phyloP scores from a whole-genome alignment of 352 stramenopile species.

The Pythium guiyangense region DNA sequence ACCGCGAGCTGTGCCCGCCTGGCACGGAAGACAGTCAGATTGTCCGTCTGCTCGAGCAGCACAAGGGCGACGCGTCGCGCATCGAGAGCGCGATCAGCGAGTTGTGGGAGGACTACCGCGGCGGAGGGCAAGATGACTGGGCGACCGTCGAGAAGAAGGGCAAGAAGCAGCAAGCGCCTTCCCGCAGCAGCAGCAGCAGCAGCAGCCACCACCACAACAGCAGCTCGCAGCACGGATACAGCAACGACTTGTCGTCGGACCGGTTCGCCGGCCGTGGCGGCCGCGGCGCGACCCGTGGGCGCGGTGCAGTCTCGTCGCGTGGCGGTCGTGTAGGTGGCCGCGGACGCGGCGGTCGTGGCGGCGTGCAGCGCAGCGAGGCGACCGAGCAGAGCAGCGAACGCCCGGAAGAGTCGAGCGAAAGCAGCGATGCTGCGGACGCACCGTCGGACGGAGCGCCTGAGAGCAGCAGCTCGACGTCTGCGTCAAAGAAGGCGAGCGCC shows the following conservation, averaged over 20 bases:
- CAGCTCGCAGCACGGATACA: constrained; percentile 9
- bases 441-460: constrained; percentile 1
- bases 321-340: constrained; percentile 46
- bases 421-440: constrained; percentile 15
- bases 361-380: constrained; percentile 22
- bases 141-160: constrained; percentile 76
- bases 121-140: constrained; percentile 60
- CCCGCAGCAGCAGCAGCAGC: constrained; percentile 29
- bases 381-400: constrained; percentile 24
- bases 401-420: constrained; percentile 47
- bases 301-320: constrained; percentile 34
- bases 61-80: constrained; percentile 65
- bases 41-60: constrained; percentile 56
- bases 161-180: constrained; percentile 40
- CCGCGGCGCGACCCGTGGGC: constrained; percentile 40
- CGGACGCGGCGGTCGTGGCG: constrained; percentile 33
- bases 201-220: constrained; percentile 30
- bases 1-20: constrained; percentile 78
- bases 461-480: constrained; percentile 10
- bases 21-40: constrained; percentile 77
- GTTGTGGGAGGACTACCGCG: constrained; percentile 79
- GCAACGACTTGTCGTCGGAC: constrained; percentile 21
- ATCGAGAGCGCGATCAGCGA: constrained; percentile 79
- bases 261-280: constrained; percentile 28
- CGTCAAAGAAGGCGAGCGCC: constrained; percentile 34